phyloP scores from a whole-genome alignment of 2,329 filamentous ascomycete species.

The Fusarium citri region DNA sequence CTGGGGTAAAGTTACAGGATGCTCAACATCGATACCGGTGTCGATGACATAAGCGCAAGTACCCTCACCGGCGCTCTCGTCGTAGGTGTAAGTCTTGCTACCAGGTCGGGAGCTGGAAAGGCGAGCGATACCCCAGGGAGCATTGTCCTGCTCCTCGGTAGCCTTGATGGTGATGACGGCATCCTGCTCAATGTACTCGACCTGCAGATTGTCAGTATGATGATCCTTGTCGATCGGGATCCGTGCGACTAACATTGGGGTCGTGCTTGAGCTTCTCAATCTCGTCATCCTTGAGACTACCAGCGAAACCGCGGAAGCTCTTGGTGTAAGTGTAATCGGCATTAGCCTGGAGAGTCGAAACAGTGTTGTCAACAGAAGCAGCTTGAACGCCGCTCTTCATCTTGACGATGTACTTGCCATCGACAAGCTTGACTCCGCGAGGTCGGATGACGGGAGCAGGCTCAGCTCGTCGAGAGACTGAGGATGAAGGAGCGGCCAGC shows the following conservation, averaged over 20 bases:
- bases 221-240: too few species aligned
- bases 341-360: slow-evolving; percentile 47
- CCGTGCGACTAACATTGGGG: slow-evolving; percentile 38
- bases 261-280: slow-evolving; percentile 44
- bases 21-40: slow-evolving; percentile 56
- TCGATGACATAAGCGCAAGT: slow-evolving; percentile 61
- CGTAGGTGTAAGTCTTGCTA: slow-evolving; percentile 53
- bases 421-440: slow-evolving; percentile 47
- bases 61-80: slow-evolving; percentile 54
- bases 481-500: slow-evolving; percentile 45
- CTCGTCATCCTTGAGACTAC: slow-evolving; percentile 43
- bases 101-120: slow-evolving; percentile 51
- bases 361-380: slow-evolving; percentile 41
- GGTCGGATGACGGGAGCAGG: slow-evolving; percentile 52
- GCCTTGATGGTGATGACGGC: slow-evolving; percentile 46
- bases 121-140: slow-evolving; percentile 55
- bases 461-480: slow-evolving; percentile 44
- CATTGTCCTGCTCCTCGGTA: slow-evolving; percentile 50
- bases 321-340: slow-evolving; percentile 48
- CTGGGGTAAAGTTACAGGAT: slow-evolving; percentile 48
- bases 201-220: slow-evolving; percentile 31
- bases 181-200: slow-evolving; percentile 57
- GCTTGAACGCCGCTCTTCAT: slow-evolving; percentile 45
- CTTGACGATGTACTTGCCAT: slow-evolving; percentile 55
- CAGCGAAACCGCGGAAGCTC: slow-evolving; percentile 47